Percentiles rank a stretch among this genome's conserved stretches.
phyloP scores from a whole-genome alignment of 495 filamentous ascomycete species.

The Oleoguttula mirabilis region DNA sequence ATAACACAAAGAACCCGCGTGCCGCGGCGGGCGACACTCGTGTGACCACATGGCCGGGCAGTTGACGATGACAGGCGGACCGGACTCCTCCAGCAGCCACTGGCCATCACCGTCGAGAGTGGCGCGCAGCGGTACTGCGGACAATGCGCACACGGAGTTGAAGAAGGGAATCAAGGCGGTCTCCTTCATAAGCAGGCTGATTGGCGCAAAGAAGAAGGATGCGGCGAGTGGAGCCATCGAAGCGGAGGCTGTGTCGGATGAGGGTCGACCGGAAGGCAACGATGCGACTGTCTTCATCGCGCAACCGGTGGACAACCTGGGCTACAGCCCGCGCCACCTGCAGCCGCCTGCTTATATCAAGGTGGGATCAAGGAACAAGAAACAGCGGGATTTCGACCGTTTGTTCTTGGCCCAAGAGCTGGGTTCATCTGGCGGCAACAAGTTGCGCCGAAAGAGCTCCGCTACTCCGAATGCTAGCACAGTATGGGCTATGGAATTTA shows the following conservation, averaged over 20 bases:
- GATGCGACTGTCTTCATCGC: constrained; percentile 70
- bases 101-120: neutral
- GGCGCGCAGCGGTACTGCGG: constrained; percentile 21
- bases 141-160: constrained; percentile 12
- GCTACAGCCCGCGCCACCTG: constrained; percentile 78
- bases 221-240: constrained; percentile 53
- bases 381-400: constrained; percentile 66
- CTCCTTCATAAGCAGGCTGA: constrained; percentile 86
- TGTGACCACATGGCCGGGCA: no score
- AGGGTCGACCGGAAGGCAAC: constrained; percentile 61
- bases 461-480: constrained; percentile 36
- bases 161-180: constrained; percentile 81
- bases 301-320: constrained; percentile 50
- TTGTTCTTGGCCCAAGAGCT: constrained; percentile 90
- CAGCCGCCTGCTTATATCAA: constrained; percentile 87
- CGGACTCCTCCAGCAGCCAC: no score
- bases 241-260: constrained; percentile 59
- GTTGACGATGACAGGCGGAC: no score
- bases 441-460: constrained; percentile 18
- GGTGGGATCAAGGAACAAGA: constrained; percentile 70
- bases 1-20: neutral
- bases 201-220: constrained; percentile 54
- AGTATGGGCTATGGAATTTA: constrained; percentile 87
- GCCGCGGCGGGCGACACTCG: neutral
- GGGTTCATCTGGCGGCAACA: constrained; percentile 16